Conservation (phyloP, 2,329 filamentous ascomycete genomes). For the Dothideomycetes sp. region DNA sequence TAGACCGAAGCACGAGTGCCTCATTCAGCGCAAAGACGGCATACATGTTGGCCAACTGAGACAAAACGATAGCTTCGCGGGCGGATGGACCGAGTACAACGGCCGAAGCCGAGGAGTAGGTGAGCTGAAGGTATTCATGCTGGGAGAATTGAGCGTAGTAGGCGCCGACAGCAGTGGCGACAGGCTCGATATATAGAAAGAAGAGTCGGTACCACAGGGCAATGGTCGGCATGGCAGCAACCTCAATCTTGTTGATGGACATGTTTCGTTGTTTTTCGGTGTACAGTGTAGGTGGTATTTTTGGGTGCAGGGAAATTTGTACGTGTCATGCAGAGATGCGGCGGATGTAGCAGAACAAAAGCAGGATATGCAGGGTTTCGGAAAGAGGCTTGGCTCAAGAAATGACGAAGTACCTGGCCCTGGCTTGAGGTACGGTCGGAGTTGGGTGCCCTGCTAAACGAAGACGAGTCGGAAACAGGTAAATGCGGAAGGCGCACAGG, state of each 20-base stretch:
- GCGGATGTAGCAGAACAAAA: constrained; percentile 4
- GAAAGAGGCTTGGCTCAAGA: constrained; percentile 12
- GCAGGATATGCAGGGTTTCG: constrained; percentile 14
- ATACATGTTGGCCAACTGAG: constrained; percentile 71
- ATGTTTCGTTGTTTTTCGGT: constrained; percentile 3
- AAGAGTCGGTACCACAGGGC: constrained; percentile 59
- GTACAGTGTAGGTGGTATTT: not conserved
- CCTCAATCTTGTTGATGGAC: constrained; percentile 24
- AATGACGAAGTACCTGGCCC: too few species aligned
- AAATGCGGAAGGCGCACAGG: constrained; percentile 8
- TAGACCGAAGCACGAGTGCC: constrained; percentile 62
- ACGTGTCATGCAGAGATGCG: constrained; percentile 10
- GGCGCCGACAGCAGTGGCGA: constrained; percentile 45
- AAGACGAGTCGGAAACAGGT: constrained; percentile 1
- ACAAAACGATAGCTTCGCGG: constrained; percentile 55
- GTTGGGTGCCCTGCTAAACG: not conserved
- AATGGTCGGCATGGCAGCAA: constrained; percentile 33
- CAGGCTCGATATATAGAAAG: constrained; percentile 64
- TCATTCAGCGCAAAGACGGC: constrained; percentile 69
- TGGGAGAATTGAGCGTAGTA: constrained; percentile 45
- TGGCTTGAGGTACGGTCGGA: too few species aligned
- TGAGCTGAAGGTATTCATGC: constrained; percentile 53
- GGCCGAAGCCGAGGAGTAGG: constrained; percentile 43
- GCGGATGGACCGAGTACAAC: constrained; percentile 41
- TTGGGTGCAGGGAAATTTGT: constrained; percentile 3